Conservation (phyloP, 148 eudicot genomes). For the Heliamphora exappendiculata region DNA sequence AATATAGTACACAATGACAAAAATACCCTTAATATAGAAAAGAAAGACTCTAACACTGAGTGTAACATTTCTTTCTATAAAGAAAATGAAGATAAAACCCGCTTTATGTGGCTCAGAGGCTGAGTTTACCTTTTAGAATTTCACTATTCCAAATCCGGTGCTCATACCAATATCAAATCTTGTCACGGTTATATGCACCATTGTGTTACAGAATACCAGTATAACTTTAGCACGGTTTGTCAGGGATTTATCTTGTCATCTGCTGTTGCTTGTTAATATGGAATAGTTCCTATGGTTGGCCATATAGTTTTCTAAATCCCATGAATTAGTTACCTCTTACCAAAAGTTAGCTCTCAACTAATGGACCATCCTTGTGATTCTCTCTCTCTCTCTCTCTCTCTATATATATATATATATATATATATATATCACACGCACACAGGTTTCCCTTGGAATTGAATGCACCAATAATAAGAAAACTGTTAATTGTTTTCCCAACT, state of each 20-base stretch:
- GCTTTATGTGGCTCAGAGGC: not conserved
- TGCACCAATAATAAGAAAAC: not conserved
- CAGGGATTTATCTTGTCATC: not conserved
- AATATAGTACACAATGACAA: too few species aligned
- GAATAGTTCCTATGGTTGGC: not conserved
- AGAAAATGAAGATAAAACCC: not conserved
- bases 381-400: not conserved
- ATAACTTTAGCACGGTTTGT: not conserved
- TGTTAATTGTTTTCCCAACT: not conserved
- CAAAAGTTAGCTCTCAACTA: not conserved
- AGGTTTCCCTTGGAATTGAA: not conserved
- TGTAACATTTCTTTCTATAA: not conserved
- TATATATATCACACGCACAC: too few species aligned
- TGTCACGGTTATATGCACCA: not conserved
- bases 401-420: too few species aligned
- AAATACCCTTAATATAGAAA: too few species aligned
- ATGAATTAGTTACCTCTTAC: not conserved
- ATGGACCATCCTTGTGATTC: not conserved
- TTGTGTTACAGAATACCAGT: not conserved
- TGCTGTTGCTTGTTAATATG: not conserved
- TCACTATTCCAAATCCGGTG: not conserved
- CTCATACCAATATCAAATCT: not conserved
- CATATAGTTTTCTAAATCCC: not conserved
- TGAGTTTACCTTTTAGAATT: not conserved
- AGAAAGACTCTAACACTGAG: not conserved